Evolutionary conservation across 2,329 filamentous ascomycete species (phyloP), one percentile per base, ranked within the genome.

Genomic region (Fragosphaeria purpurea): DNA sequence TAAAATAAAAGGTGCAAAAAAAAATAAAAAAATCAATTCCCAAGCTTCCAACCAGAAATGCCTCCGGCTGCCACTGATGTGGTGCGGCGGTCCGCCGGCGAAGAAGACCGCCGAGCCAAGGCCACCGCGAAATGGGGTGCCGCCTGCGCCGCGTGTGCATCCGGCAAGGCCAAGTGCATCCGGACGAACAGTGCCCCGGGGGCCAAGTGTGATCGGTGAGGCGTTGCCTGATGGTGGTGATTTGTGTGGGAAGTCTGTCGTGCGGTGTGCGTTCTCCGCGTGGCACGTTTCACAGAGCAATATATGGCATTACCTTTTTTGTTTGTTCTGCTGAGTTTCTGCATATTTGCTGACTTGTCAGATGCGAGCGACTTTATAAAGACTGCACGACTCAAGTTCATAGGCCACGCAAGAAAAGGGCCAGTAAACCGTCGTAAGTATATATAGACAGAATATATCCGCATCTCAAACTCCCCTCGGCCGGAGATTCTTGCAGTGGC

Each of bases 91-190:
- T 22, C 22, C 22, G 22, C 22, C 3, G 22, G 22, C 22, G 22
- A 22, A 22, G 22, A 22, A 22, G 22, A 22, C 22, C 22, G 22
- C 22, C 48, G 48, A 10, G 10, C 38, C 8, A 62, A 60, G 52
- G 54, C 49, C 32, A 59, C 61, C 37, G 61, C 64, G 7, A 65
- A 63, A 71, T 76, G 73, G 73, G 73, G 73, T 12, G 71, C 71
- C 4, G 73, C 73, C 1, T 76, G 73, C 46, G 64, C 70, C 5
- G 63, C 70, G 1, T 76, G 73, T 55, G 71, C 73, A 6, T 63
- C 67, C 10, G 70, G 73, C 35, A 76, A 76, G 56, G 72, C 73
- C 7, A 75, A 75, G 54, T 76, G 73, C 53, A 66, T 75, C 43
- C 68, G 72, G 7, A 66, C 70, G 6, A 68, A 67, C 50, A 56